These are phyloP conservation scores for Croton setiger DNA, from an alignment of 441 rosid genomes.

Conservation along the genomic window DNA sequence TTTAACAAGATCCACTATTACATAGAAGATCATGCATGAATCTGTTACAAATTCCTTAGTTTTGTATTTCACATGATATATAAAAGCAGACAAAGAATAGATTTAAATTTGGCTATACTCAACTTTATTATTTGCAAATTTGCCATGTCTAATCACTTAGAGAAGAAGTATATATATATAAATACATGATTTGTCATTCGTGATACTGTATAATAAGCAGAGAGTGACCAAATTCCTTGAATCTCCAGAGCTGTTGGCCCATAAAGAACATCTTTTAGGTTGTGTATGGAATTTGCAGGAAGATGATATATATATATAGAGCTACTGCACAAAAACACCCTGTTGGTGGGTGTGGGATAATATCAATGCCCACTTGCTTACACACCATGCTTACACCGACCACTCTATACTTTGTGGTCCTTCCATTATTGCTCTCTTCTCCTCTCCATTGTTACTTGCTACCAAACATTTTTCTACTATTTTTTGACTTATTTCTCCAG, in stretches of 20 bases:
- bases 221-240: slow-evolving; percentile 20
- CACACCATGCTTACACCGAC: slow-evolving; percentile 3
- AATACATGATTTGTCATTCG: not conserved
- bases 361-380: slow-evolving; percentile 21
- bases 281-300: slow-evolving; percentile 18
- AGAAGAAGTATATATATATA: too few species aligned
- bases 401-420: not conserved
- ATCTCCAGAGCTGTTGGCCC: slow-evolving; percentile 19
- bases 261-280: slow-evolving; percentile 18
- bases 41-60: too few species aligned
- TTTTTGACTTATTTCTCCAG: not conserved
- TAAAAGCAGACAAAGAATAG: not conserved
- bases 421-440: slow-evolving; percentile 10
- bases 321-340: slow-evolving; percentile 11
- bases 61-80: too few species aligned
- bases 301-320: too few species aligned
- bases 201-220: not conserved
- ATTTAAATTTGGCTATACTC: not conserved
- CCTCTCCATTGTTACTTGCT: too few species aligned
- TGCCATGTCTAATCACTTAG: slow-evolving; percentile 8
- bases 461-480: too few species aligned
- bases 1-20: too few species aligned
- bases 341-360: slow-evolving; percentile 21
- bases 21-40: too few species aligned
- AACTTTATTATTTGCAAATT: not conserved